Evolutionary conservation across 495 filamentous ascomycete genomes (phyloP).

Genomic region (Penicillium dipodomyicola): DNA sequence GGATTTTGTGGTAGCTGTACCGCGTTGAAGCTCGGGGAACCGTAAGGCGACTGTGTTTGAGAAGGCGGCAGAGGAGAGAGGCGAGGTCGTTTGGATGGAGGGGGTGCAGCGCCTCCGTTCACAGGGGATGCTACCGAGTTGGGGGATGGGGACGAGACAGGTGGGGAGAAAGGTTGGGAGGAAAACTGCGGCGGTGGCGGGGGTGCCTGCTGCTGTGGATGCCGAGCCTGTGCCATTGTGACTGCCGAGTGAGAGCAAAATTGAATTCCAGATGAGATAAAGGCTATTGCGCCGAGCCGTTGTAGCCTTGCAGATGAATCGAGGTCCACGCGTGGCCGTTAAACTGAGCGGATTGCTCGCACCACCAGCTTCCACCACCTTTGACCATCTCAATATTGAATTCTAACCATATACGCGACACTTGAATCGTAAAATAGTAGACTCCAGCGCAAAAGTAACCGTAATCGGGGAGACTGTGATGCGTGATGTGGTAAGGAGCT

Average conservation of each 20-base stretch:
- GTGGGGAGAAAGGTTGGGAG: constrained; percentile 53
- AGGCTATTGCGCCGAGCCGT: constrained; percentile 19
- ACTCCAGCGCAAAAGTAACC: constrained; percentile 12
- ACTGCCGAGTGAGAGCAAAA: constrained; percentile 12
- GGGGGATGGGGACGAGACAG: constrained; percentile 52
- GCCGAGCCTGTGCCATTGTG: constrained; percentile 66
- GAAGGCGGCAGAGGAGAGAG: constrained; percentile 63
- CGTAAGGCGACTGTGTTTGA: constrained; percentile 35
- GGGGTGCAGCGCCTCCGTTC: constrained; percentile 40
- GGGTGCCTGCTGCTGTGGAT: constrained; percentile 27
- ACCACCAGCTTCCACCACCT: constrained; percentile 41
- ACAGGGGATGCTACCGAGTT: constrained; percentile 38
- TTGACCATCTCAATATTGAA: constrained; percentile 46
- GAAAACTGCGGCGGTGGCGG: constrained; percentile 48
- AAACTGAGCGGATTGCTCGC: constrained; percentile 45
- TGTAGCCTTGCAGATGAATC: constrained; percentile 25
- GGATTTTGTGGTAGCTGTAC: constrained; percentile 40
- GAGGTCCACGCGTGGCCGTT: constrained; percentile 39
- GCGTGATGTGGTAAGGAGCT: constrained; percentile 24
- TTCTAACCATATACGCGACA: constrained; percentile 24
- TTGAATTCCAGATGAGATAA: constrained; percentile 2
- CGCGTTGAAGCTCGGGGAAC: constrained; percentile 47
- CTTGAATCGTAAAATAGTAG: constrained; percentile 4
- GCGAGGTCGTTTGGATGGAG: constrained; percentile 64
- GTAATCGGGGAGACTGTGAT: constrained; percentile 6